phyloP scores from a whole-genome alignment of 139 green algal species.

The Asterochloris erici region DNA sequence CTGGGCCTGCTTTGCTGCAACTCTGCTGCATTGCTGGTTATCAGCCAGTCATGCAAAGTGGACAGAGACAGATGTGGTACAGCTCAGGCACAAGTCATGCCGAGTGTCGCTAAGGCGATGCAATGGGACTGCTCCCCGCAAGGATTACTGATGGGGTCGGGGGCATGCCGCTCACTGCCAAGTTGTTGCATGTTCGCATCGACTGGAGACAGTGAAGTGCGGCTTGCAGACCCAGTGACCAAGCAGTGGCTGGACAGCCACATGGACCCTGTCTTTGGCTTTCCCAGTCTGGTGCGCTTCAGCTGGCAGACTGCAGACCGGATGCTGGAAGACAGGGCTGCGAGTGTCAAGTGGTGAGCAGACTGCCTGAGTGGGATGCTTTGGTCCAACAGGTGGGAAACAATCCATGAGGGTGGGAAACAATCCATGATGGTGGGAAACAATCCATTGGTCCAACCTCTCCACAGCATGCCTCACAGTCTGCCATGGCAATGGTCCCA shows the following conservation, averaged over 20 bases:
- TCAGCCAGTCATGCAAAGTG: too few species aligned
- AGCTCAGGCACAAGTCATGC: neutral
- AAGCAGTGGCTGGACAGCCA: slow-evolving; percentile 71
- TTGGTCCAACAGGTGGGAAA: too few species aligned
- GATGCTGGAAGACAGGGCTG: slow-evolving; percentile 37
- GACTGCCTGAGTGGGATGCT: neutral
- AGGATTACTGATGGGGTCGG: too few species aligned
- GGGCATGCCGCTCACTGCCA: neutral
- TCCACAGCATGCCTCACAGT: too few species aligned
- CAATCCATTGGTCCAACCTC: too few species aligned
- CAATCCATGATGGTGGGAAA: too few species aligned
- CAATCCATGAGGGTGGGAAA: too few species aligned
- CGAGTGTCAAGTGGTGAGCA: slow-evolving; percentile 36
- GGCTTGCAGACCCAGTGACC: slow-evolving; percentile 61
- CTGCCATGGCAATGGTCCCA: too few species aligned
- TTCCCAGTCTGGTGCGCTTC: slow-evolving; percentile 67
- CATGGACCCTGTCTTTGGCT: slow-evolving; percentile 82
- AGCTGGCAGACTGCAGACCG: slow-evolving; percentile 29
- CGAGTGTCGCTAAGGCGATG: neutral
- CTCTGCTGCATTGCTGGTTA: too few species aligned
- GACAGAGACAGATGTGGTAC: too few species aligned
- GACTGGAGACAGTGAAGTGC: neutral
- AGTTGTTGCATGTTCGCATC: too few species aligned
- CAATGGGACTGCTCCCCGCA: neutral
- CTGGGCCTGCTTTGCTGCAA: too few species aligned